These are phyloP conservation scores for Scutellaria galericulata DNA, from an alignment of 257 asterid species.

Conservation along the genomic window DNA sequence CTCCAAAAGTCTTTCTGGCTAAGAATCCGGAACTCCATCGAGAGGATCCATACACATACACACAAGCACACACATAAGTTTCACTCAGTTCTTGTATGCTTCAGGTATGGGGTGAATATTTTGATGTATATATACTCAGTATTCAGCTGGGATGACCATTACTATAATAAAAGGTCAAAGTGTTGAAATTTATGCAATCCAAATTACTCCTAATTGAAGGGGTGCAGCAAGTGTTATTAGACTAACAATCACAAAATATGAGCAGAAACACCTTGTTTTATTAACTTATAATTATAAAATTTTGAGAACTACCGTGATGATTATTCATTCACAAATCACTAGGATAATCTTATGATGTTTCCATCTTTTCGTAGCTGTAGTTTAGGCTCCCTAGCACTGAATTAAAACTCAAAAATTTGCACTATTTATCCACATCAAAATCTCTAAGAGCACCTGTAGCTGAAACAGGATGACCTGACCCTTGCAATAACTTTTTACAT, in stretches of 20 bases:
- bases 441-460: conserved; percentile 7
- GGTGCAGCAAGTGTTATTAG: conserved; percentile 10
- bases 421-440: background rate
- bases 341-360: background rate
- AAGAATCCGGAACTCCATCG: background rate
- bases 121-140: background rate
- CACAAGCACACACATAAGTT: background rate
- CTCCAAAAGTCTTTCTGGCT: background rate
- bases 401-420: background rate
- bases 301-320: background rate
- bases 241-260: background rate
- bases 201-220: background rate
- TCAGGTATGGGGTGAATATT: background rate
- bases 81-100: background rate
- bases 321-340: conserved; percentile 14
- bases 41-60: background rate
- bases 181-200: background rate
- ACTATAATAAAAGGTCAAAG: background rate
- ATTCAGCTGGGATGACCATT: background rate
- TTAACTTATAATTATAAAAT: background rate
- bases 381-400: background rate
- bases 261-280: background rate
- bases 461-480: background rate
- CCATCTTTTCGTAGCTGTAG: conserved; percentile 7
- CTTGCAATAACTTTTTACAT: conserved; percentile 8